Evolutionary conservation across 306 rosid genomes (phyloP).

Genomic region (Potentilla sterilis): DNA sequence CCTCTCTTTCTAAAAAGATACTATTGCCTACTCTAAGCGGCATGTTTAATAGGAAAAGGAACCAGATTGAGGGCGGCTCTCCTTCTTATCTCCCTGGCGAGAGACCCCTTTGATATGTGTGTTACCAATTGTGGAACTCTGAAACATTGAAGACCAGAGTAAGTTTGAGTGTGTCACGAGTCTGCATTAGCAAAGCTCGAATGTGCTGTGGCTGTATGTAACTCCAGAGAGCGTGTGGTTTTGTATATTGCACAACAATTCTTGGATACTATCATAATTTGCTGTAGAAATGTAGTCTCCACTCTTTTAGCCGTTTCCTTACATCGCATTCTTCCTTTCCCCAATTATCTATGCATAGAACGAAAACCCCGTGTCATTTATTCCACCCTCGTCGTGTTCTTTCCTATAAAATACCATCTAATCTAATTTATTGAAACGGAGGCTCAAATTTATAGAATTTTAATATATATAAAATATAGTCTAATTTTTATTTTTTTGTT

Average conservation of each 20-base stretch:
- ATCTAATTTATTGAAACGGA: no score
- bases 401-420: no score
- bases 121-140: background rate
- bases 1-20: constrained; percentile 64
- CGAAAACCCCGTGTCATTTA: background rate
- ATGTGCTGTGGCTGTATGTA: constrained; percentile 37
- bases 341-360: background rate
- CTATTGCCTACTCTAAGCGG: constrained; percentile 68
- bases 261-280: constrained; percentile 30
- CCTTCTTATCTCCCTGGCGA: constrained; percentile 94
- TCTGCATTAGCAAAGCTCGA: constrained; percentile 31
- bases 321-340: background rate
- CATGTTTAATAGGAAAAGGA: constrained; percentile 75
- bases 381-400: no score
- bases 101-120: constrained; percentile 46
- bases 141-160: constrained; percentile 41
- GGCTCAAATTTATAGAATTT: no score
- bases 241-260: constrained; percentile 48
- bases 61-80: constrained; percentile 80
- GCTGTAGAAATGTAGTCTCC: background rate
- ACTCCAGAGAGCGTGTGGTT: constrained; percentile 29
- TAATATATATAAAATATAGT: no score
- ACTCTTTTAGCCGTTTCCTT: background rate
- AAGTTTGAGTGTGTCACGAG: constrained; percentile 29
- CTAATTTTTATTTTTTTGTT: no score